phyloP scores from a whole-genome alignment of 495 filamentous ascomycete genomes.

The Venustampulla echinocandica region DNA sequence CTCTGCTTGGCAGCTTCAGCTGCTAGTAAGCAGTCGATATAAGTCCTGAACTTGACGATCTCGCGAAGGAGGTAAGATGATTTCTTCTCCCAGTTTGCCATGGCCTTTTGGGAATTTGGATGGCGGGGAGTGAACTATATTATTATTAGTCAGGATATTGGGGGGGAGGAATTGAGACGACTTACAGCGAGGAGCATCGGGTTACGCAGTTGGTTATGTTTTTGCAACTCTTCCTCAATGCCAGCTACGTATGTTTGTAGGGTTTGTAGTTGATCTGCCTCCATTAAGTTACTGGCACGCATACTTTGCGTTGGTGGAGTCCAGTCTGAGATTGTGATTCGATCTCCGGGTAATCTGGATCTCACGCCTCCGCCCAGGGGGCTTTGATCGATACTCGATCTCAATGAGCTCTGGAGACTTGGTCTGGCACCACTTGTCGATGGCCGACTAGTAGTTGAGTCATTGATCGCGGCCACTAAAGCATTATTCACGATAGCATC shows the following conservation, averaged over 20 bases:
- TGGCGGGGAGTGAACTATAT: conserved; percentile 73
- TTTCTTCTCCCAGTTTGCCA: conserved; percentile 96
- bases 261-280: conserved; percentile 71
- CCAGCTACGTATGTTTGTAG: conserved; percentile 72
- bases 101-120: conserved; percentile 68
- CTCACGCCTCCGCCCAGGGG: conserved; percentile 32
- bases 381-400: conserved; percentile 63
- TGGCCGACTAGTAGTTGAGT: conserved; percentile 20
- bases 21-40: conserved; percentile 67
- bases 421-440: conserved; percentile 36
- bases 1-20: conserved; percentile 34
- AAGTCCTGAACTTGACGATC: conserved; percentile 92
- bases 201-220: conserved; percentile 76
- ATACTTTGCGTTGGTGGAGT: conserved; percentile 85
- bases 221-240: conserved; percentile 75
- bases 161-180: conserved; percentile 7
- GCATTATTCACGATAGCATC: conserved; percentile 77
- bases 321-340: conserved; percentile 83
- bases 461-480: conserved; percentile 46
- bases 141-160: conserved; percentile 6
- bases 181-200: conserved; percentile 75
- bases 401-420: conserved; percentile 62
- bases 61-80: conserved; percentile 85
- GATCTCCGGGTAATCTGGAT: conserved; percentile 74
- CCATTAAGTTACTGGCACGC: conserved; percentile 66